Conservation (phyloP, 2,329 filamentous ascomycete genomes). For the Nigrospora osmanthi region DNA sequence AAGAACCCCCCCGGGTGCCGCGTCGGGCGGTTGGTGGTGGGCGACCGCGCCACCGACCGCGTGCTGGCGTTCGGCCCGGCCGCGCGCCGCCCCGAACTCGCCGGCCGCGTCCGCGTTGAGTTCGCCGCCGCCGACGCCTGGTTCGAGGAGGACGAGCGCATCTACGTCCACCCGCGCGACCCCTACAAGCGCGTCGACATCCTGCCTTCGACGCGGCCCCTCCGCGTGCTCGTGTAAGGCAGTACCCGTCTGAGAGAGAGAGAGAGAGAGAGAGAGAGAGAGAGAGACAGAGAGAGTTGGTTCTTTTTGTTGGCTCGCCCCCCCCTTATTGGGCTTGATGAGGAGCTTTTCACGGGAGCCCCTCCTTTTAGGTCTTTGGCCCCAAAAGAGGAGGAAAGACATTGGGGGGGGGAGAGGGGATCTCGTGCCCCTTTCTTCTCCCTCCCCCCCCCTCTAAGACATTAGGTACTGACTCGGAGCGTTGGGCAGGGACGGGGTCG, state of each 20-base stretch:
- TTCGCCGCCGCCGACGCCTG: constrained; percentile 18
- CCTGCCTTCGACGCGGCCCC: constrained; percentile 41
- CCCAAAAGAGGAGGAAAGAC: no score
- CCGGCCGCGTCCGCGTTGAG: constrained; percentile 13
- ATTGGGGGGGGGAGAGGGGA: no score
- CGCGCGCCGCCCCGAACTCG: constrained; percentile 9
- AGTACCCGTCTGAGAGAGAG: constrained; percentile 7
- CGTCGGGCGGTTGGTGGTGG: not conserved
- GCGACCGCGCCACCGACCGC: constrained; percentile 10
- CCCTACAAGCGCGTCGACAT: constrained; percentile 60
- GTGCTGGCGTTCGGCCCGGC: constrained; percentile 14
- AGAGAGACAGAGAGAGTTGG: no score
- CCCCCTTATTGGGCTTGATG: no score
- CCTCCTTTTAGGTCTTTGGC: no score
- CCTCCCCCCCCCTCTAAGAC: no score
- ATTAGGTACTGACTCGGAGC: no score
- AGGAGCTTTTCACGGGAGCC: no score
- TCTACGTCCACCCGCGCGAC: constrained; percentile 58
- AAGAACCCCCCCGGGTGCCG: not conserved
- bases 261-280: not conserved
- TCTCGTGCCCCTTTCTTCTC: no score
- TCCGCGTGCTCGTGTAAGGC: constrained; percentile 31
- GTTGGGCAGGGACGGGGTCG: constrained; percentile 12
- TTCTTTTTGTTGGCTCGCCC: no score
- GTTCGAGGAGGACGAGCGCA: constrained; percentile 50